phyloP scores from a whole-genome alignment of 2,329 filamentous ascomycete species.

The Cladophialophora bantiana region DNA sequence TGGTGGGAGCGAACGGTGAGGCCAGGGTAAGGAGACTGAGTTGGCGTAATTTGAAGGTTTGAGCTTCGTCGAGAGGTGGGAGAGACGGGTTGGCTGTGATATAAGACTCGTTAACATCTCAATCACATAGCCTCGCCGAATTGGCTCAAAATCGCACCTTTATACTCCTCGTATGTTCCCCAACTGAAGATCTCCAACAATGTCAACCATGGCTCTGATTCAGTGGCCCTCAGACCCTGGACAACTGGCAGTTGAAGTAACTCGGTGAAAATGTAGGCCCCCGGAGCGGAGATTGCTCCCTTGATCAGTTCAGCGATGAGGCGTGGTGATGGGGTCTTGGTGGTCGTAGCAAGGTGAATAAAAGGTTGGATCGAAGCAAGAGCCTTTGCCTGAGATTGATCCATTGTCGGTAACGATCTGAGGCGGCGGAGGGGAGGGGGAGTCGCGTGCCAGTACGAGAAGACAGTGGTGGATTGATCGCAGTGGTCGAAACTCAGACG shows the following conservation, averaged over 20 bases:
- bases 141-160: conserved; percentile 53
- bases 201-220: conserved; percentile 64
- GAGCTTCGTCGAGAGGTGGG: conserved; percentile 73
- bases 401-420: conserved; percentile 45
- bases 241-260: conserved; percentile 83
- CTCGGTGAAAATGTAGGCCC: conserved; percentile 93
- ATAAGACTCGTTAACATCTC: background rate
- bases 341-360: conserved; percentile 84
- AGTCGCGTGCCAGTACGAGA: background rate
- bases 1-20: conserved; percentile 46
- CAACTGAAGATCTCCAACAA: conserved; percentile 90
- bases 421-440: background rate
- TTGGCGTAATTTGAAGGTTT: conserved; percentile 85
- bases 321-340: conserved; percentile 72
- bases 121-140: too few species aligned
- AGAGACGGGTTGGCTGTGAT: conserved; percentile 61
- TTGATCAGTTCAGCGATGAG: conserved; percentile 85
- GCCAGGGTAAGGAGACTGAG: conserved; percentile 86
- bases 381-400: conserved; percentile 58
- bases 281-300: conserved; percentile 85
- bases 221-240: conserved; percentile 68
- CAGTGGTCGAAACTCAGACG: background rate
- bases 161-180: conserved; percentile 85
- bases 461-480: background rate
- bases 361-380: conserved; percentile 78